Base-by-base conservation (phyloP, 495 filamentous ascomycete species). In the Neurospora sp. region DNA sequence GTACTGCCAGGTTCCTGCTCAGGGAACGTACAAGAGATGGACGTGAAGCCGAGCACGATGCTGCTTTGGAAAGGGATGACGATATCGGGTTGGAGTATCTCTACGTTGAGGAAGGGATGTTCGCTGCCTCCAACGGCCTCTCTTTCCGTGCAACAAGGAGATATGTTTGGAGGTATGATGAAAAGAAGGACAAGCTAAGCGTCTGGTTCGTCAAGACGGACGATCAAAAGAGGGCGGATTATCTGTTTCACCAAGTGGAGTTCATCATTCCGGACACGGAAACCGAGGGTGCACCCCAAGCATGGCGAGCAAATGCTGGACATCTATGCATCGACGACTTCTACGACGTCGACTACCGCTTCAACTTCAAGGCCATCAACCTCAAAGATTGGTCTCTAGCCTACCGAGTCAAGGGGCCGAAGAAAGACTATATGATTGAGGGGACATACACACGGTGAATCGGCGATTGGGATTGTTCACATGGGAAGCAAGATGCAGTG, bases 161-260 rank as follows among this genome's bases (percentile, higher is more conserved):
- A 46, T 87, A 87, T 71, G 78, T 87, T 10, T 92, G 90, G 83
- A 85, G 89, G 6, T 91, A 91, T 76, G 78, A 85, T 72, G 88
- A 88, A 72, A 71, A 23, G 5, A 81, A 73, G 10, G 89, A 91
- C 75, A 79, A 75, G 74, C 79, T 93, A n/a, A 88, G 86, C 39
- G 87, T 89, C 20, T 93, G 91, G 91, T 93, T 92, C 73, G 87
- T 87, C 44, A 90, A 88, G 76, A 81, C 85, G 12, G 84, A 86
- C 20, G 88, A 92, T 54, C 81, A 81, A 7, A 82, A 79, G 54
- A 83, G 82, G 5, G 89, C 89, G 1, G 91, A 92, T 75, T 91
- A 91, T 71, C 81, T 93, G 27, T 93, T 93, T 77, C 90, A 92
- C 72, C 82, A 87, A 39, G 75, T 91, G 8, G 84, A 85, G 72